These are phyloP conservation scores for Cyberlindnera misumaiensis DNA, from an alignment of 805 yeast genomes.

Conservation along the genomic window DNA sequence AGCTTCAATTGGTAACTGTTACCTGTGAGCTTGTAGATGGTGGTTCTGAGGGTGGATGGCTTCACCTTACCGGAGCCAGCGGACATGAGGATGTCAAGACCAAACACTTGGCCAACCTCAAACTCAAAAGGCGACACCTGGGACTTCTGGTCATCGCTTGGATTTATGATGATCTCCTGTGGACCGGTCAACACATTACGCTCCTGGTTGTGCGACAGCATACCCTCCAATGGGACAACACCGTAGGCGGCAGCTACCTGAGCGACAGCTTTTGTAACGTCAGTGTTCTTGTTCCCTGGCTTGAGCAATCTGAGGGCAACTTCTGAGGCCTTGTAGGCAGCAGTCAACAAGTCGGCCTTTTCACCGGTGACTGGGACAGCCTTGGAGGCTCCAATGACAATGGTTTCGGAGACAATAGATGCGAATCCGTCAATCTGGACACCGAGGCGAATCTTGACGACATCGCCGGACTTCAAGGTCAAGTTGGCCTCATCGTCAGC, in stretches of 20 bases:
- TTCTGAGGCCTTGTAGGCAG: constrained; percentile 74
- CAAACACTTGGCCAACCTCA: constrained; percentile 72
- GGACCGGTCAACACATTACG: constrained; percentile 65
- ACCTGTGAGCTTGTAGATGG: constrained; percentile 68
- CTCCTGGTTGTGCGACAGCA: constrained; percentile 67
- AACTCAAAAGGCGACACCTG: constrained; percentile 60
- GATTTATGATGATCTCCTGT: constrained; percentile 71
- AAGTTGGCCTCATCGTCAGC: constrained; percentile 50
- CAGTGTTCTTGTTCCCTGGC: constrained; percentile 68
- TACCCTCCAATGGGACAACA: constrained; percentile 62
- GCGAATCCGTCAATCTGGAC: constrained; percentile 76
- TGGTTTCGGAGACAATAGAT: constrained; percentile 60
- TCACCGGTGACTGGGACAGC: constrained; percentile 39
- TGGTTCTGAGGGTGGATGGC: constrained; percentile 51
- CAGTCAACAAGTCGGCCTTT: constrained; percentile 60
- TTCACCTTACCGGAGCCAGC: constrained; percentile 62
- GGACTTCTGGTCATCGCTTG: constrained; percentile 56
- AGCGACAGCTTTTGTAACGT: constrained; percentile 61
- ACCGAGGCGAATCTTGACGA: constrained; percentile 66
- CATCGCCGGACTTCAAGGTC: constrained; percentile 58
- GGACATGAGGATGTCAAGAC: constrained; percentile 63
- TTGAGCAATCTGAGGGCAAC: constrained; percentile 65
- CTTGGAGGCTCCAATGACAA: constrained; percentile 50
- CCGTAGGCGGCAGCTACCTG: constrained; percentile 55
- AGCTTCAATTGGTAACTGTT: constrained; percentile 61